These are phyloP conservation scores for Pinus tabuliformis DNA, from an alignment of 75 land plant genomes.

Conservation along the genomic window DNA sequence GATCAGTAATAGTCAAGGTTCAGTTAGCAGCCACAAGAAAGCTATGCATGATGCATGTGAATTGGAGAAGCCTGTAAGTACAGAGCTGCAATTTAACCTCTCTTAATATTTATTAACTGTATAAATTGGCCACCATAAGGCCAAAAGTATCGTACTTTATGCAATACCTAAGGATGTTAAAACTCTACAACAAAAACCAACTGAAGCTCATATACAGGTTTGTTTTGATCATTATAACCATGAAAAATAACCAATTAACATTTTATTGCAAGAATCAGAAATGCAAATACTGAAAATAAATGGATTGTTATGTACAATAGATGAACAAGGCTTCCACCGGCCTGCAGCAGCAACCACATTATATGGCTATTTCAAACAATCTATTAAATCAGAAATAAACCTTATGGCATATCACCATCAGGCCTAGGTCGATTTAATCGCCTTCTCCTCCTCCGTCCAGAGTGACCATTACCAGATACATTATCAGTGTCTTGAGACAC, in stretches of 20 bases:
- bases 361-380: neutral
- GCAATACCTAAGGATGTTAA: too few species aligned
- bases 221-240: neutral
- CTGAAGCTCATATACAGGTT: neutral
- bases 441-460: constrained; percentile 8
- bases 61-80: neutral
- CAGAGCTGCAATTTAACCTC: neutral
- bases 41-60: neutral
- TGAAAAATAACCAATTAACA: neutral
- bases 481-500: constrained; percentile 1
- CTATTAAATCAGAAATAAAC: neutral
- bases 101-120: neutral
- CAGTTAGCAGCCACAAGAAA: neutral
- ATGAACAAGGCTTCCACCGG: neutral
- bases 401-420: constrained; percentile 10
- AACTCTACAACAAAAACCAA: neutral
- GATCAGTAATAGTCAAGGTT: neutral
- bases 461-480: neutral
- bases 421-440: neutral
- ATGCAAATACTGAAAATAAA: neutral
- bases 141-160: neutral
- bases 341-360: neutral
- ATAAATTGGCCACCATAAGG: neutral
- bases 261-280: neutral
- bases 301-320: constrained; percentile 2